Percentiles rank a stretch among this genome's conserved stretches.
Conservation (phyloP, 805 yeast species). For the Kazachstania martiniae region DNA sequence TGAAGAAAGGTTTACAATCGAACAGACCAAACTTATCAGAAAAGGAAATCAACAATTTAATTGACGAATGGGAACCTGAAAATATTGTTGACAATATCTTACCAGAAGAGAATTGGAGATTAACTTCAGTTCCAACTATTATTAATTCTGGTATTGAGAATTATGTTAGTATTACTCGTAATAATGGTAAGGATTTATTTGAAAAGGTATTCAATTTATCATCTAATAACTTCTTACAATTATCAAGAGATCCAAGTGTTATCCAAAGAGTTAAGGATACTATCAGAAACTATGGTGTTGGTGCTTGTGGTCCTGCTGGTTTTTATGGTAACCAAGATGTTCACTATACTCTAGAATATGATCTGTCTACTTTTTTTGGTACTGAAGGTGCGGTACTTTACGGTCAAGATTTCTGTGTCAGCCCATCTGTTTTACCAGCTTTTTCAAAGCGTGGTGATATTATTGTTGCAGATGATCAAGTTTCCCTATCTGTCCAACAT, state of each 20-base stretch:
- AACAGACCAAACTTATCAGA: slow-evolving; percentile 51
- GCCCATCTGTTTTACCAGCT: slow-evolving; percentile 83
- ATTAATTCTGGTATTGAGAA: slow-evolving; percentile 40
- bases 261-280: slow-evolving; percentile 43
- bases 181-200: slow-evolving; percentile 21
- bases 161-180: slow-evolving; percentile 18
- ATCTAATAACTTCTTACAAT: slow-evolving; percentile 58
- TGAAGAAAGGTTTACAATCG: slow-evolving; percentile 67
- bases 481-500: slow-evolving; percentile 70
- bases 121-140: slow-evolving; percentile 53
- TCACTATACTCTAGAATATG: slow-evolving; percentile 70
- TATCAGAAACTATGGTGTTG: slow-evolving; percentile 74
- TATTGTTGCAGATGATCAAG: slow-evolving; percentile 75
- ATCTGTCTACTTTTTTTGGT: slow-evolving; percentile 63
- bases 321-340: slow-evolving; percentile 93
- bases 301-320: slow-evolving; percentile 98
- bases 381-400: slow-evolving; percentile 73
- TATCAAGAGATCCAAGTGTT: slow-evolving; percentile 40
- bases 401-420: slow-evolving; percentile 86
- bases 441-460: slow-evolving; percentile 93
- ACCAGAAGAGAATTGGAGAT: slow-evolving; percentile 44
- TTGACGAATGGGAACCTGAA: slow-evolving; percentile 88
- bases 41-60: slow-evolving; percentile 67
- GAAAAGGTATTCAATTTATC: slow-evolving; percentile 51
- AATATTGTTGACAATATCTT: slow-evolving; percentile 50